A percentile compares a stretch with the other conserved stretches of the same genome.
These are phyloP conservation scores for Cutaneotrichosporon sp. DNA, from an alignment of 1,284 basidiomycete species.

Conservation along the genomic window DNA sequence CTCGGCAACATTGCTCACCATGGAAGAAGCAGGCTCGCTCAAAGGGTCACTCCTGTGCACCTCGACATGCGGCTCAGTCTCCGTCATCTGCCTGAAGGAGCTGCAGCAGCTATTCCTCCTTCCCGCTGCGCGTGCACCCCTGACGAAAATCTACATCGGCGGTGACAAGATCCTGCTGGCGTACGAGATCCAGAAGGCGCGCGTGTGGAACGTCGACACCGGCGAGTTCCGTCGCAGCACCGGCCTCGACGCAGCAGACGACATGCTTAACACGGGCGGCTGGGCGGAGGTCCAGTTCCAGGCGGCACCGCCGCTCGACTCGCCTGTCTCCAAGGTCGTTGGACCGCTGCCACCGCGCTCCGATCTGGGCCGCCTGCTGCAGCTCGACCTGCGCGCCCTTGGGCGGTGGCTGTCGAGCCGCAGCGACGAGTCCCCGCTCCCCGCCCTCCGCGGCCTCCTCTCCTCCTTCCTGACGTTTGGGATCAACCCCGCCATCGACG, in stretches of 20 bases:
- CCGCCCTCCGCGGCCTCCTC: constrained; percentile 45
- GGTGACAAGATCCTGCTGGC: constrained; percentile 70
- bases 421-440: constrained; percentile 28
- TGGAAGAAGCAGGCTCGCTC: constrained; percentile 59
- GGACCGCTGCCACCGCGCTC: constrained; percentile 14
- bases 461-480: constrained; percentile 57
- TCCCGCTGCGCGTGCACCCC: constrained; percentile 69
- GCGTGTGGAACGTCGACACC: constrained; percentile 85
- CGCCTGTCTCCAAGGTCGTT: constrained; percentile 17
- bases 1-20: constrained; percentile 29
- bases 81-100: constrained; percentile 71
- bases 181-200: constrained; percentile 73
- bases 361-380: constrained; percentile 28
- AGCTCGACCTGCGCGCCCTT: constrained; percentile 34
- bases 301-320: constrained; percentile 6
- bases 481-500: constrained; percentile 63
- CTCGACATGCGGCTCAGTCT: constrained; percentile 77
- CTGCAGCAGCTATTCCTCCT: constrained; percentile 78
- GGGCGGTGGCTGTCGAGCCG: constrained; percentile 27
- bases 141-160: constrained; percentile 67
- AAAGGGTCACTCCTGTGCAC: constrained; percentile 72
- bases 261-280: constrained; percentile 66
- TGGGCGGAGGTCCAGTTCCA: constrained; percentile 67
- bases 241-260: constrained; percentile 70
- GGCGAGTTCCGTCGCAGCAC: constrained; percentile 85